Conservation (phyloP, 1,284 basidiomycete genomes). For the Dichomitus squalens region DNA sequence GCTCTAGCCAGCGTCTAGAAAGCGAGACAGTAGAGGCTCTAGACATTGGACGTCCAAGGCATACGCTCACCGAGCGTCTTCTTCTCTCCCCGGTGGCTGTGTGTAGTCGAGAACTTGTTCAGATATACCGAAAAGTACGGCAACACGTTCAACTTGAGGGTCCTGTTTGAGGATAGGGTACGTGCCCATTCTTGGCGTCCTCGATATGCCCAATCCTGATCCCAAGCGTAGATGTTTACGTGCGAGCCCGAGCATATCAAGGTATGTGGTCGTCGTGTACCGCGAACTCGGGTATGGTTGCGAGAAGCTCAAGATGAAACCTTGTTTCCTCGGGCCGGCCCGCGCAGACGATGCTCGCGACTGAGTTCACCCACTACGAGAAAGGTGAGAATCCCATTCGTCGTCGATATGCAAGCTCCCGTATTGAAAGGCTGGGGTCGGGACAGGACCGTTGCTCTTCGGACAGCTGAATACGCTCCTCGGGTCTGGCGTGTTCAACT, state of each 20-base stretch:
- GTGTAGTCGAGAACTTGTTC: constrained; percentile 18
- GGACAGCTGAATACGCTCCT: constrained; percentile 30
- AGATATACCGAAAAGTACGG: constrained; percentile 25
- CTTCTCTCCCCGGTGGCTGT: too few relatives aligned
- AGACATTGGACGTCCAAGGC: too few relatives aligned
- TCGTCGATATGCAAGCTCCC: too few relatives aligned
- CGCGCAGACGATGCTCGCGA: constrained; percentile 31
- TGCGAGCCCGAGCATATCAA: constrained; percentile 35
- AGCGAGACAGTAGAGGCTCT: too few relatives aligned
- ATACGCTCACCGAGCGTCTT: too few relatives aligned
- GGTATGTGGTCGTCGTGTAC: constrained; percentile 9
- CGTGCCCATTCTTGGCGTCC: constrained; percentile 6
- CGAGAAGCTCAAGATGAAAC: neutral
- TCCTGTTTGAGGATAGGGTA: constrained; percentile 29
- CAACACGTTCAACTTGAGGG: constrained; percentile 23
- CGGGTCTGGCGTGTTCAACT: constrained; percentile 42
- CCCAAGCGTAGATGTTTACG: constrained; percentile 34
- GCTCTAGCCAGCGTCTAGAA: too few relatives aligned
- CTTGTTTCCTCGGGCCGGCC: too few relatives aligned
- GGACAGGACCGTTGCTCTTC: constrained; percentile 19
- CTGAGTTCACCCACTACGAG: constrained; percentile 34
- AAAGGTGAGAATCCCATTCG: constrained; percentile 22
- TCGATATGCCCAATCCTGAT: too few relatives aligned
- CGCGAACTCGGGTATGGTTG: too few relatives aligned
- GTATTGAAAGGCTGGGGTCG: neutral